These are phyloP conservation scores for Neurospora africana DNA, from an alignment of 495 filamentous ascomycete genomes.

Conservation along the genomic window DNA sequence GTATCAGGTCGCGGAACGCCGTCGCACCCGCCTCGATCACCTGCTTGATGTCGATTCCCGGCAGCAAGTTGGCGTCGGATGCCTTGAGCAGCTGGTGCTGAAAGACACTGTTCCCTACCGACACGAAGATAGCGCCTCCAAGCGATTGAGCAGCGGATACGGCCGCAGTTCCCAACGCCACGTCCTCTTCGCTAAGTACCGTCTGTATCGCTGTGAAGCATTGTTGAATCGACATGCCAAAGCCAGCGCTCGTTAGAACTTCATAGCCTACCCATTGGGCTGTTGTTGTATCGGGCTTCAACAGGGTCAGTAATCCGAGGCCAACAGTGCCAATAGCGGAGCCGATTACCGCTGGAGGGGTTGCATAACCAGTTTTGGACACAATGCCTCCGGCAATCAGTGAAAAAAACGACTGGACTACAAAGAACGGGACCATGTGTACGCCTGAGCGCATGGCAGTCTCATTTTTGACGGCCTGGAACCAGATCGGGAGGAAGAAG, in stretches of 20 bases:
- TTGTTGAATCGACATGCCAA: slow-evolving; percentile 54
- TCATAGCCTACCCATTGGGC: slow-evolving; percentile 60
- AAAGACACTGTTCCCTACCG: slow-evolving; percentile 52
- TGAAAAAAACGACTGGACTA: slow-evolving; percentile 45
- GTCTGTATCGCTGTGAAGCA: slow-evolving; percentile 42
- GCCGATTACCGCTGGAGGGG: slow-evolving; percentile 42
- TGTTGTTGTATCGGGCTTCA: slow-evolving; percentile 38
- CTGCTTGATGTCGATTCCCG: slow-evolving; percentile 18
- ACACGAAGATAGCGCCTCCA: slow-evolving; percentile 52
- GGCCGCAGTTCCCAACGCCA: slow-evolving; percentile 49
- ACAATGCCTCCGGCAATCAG: slow-evolving; percentile 38
- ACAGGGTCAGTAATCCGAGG: slow-evolving; percentile 52
- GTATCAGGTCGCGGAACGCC: slow-evolving; percentile 30
- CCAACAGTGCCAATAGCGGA: slow-evolving; percentile 47
- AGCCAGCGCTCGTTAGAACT: slow-evolving; percentile 40
- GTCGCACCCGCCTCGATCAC: slow-evolving; percentile 38
- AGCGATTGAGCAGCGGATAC: slow-evolving; percentile 54
- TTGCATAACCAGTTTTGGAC: slow-evolving; percentile 25
- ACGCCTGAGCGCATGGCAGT: slow-evolving; percentile 56
- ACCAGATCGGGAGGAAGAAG: slow-evolving; percentile 46
- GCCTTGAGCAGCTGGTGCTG: slow-evolving; percentile 38
- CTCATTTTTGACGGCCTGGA: slow-evolving; percentile 61
- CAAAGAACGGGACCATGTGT: slow-evolving; percentile 54
- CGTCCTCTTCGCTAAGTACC: slow-evolving; percentile 40
- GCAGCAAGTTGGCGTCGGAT: slow-evolving; percentile 9